Base-by-base conservation (phyloP, 2,329 filamentous ascomycete genomes). In the Colletotrichum sp. region DNA sequence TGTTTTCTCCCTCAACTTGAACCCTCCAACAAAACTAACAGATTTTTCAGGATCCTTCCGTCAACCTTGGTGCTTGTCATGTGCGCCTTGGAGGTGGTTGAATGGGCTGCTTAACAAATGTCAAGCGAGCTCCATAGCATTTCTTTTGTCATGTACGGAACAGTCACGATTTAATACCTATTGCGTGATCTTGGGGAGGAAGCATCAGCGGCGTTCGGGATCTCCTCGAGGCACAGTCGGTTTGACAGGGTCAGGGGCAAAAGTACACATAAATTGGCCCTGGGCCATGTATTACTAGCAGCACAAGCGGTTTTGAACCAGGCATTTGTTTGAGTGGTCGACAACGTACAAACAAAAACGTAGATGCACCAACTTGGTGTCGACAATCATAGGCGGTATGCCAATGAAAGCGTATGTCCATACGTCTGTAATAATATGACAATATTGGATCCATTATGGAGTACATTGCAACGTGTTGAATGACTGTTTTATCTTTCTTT, bases 11-110 rank as follows among this genome's bases (percentile, higher is more conserved):
- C 30, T 44, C 9, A 34, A 60, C 26, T 28, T 13, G n/a, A 9
- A 13, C 28, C 9, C 4, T 30, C 18, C 13, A 16, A 39, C 63
- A 36, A 34, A 76, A 76, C 83, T 86, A 82, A 85, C 78, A 67
- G 18, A 15, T 64, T 39, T 70, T 78, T 1, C 78, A 95, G 94
- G 93, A 99, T 99, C 80, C 90, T 99, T 67, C 97, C 97, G 3
- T 98, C 95, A 52, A 99, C 97, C 2, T 90, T 99, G 57, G 82
- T 98, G 44, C 90, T 99, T 59, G 97, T 99, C 71, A 94, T 99
- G 91, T 91, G 95, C 82, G 97, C 96, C 24, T 89, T 99, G 66
- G 96, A 99, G 84, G 96, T 97, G 3, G 93, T 99, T 7, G 95
- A 98, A 82, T 98, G 96, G 96, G 95, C 96, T 7, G 83, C 78